Percentiles rank a stretch among this genome's conserved stretches.
phyloP scores from a whole-genome alignment of 805 yeast genomes.

The Debaryomyces maramus region DNA sequence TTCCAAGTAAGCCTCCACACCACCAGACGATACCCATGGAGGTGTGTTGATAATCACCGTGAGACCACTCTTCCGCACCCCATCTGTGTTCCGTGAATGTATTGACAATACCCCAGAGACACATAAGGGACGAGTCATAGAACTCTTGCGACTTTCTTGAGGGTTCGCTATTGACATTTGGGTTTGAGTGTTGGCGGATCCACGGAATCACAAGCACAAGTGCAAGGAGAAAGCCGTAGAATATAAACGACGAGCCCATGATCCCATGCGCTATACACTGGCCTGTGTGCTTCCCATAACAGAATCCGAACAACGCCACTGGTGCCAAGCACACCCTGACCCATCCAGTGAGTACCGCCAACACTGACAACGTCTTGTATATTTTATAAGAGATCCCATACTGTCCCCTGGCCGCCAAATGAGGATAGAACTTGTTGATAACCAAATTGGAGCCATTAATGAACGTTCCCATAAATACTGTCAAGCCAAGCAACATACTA shows the following conservation, averaged over 20 bases:
- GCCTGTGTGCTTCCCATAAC: conserved; percentile 80
- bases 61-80: conserved; percentile 86
- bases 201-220: conserved; percentile 72
- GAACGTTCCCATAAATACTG: conserved; percentile 55
- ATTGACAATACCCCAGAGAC: conserved; percentile 88
- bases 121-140: conserved; percentile 78
- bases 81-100: conserved; percentile 96
- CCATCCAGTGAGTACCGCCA: conserved; percentile 64
- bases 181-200: conserved; percentile 52
- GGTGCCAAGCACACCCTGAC: conserved; percentile 79
- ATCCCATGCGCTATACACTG: conserved; percentile 97
- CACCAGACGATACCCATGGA: conserved; percentile 97
- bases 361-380: conserved; percentile 48
- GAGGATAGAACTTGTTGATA: conserved; percentile 33
- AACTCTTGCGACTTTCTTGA: conserved; percentile 67
- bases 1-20: conserved; percentile 88
- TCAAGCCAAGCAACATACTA: conserved; percentile 43
- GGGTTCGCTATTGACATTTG: conserved; percentile 15
- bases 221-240: conserved; percentile 71
- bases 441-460: conserved; percentile 53
- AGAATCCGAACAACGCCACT: conserved; percentile 82
- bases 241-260: conserved; percentile 88
- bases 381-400: conserved; percentile 28
- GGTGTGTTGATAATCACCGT: conserved; percentile 94
- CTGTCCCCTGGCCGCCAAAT: conserved; percentile 38